Percentiles rank a stretch among this genome's conserved stretches.
These are phyloP conservation scores for Isabelozyma heimii DNA, from an alignment of 805 yeast genomes.

Conservation along the genomic window DNA sequence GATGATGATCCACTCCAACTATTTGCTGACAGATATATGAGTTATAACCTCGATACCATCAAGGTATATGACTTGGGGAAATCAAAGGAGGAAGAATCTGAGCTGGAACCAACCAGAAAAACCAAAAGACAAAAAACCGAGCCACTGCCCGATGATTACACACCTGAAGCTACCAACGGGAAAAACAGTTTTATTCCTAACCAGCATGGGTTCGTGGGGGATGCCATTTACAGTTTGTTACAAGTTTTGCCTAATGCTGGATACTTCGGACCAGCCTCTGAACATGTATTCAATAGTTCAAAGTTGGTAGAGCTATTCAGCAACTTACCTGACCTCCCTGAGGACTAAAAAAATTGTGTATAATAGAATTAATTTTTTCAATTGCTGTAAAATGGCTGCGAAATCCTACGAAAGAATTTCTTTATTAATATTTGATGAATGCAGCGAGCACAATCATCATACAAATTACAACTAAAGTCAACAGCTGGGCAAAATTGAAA, in stretches of 20 bases:
- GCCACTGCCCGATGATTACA: conserved; percentile 1
- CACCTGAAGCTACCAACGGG: neutral
- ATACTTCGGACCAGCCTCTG: conserved; percentile 46
- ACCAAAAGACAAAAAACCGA: conserved; percentile 11
- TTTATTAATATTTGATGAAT: too few species aligned
- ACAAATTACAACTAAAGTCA: too few species aligned
- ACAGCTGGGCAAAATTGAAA: too few species aligned
- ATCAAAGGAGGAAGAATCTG: conserved; percentile 8
- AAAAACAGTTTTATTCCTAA: neutral
- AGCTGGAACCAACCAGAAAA: conserved; percentile 5
- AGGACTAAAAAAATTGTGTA: neutral
- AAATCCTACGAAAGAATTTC: too few species aligned
- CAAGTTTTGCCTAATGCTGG: conserved; percentile 60
- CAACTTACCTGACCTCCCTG: conserved; percentile 24
- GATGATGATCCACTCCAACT: conserved; percentile 45
- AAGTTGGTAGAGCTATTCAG: conserved; percentile 47
- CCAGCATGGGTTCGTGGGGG: conserved; percentile 29
- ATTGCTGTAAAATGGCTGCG: neutral
- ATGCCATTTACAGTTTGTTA: conserved; percentile 41
- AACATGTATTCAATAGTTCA: conserved; percentile 52
- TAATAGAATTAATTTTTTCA: too few species aligned
- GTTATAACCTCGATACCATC: conserved; percentile 34
- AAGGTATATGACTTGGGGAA: conserved; percentile 34
- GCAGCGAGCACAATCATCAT: too few species aligned
- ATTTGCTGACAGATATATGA: conserved; percentile 38